Conservation (phyloP, 306 rosid genomes). For the Clitoria ternatea region DNA sequence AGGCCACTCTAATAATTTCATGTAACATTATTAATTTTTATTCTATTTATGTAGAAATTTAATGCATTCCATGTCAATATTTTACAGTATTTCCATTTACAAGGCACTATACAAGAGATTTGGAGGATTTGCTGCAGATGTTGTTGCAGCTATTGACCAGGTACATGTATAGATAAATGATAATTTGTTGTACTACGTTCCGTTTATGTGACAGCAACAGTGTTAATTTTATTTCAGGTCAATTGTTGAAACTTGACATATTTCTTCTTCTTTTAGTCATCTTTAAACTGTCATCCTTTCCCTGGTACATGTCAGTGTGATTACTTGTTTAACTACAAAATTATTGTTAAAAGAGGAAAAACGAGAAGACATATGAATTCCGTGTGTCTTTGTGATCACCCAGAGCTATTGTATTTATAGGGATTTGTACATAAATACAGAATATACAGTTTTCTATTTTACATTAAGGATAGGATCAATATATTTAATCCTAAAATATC, state of each 20-base stretch:
- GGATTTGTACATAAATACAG: no score
- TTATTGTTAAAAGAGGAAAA: no score
- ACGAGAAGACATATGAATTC: no score
- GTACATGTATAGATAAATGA: constrained; percentile 33
- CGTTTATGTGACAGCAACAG: background rate
- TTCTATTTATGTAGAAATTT: background rate
- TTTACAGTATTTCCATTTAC: constrained; percentile 81
- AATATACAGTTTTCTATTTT: no score
- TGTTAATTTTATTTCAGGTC: background rate
- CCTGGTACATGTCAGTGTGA: background rate
- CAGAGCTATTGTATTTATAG: no score
- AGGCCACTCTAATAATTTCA: background rate
- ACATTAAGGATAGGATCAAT: no score
- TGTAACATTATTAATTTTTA: background rate
- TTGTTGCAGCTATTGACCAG: constrained; percentile 98
- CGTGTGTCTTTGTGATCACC: no score
- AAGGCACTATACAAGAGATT: constrained; percentile 89
- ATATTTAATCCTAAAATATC: no score
- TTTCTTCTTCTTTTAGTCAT: background rate
- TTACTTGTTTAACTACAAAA: background rate
- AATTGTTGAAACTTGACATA: background rate
- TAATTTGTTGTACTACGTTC: no score
- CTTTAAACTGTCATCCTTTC: background rate
- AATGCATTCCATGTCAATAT: constrained; percentile 22
- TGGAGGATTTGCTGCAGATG: constrained; percentile 99